Evolutionary conservation across 2,329 filamentous ascomycete species (phyloP).

Genomic region (Podosphaera fusca): DNA sequence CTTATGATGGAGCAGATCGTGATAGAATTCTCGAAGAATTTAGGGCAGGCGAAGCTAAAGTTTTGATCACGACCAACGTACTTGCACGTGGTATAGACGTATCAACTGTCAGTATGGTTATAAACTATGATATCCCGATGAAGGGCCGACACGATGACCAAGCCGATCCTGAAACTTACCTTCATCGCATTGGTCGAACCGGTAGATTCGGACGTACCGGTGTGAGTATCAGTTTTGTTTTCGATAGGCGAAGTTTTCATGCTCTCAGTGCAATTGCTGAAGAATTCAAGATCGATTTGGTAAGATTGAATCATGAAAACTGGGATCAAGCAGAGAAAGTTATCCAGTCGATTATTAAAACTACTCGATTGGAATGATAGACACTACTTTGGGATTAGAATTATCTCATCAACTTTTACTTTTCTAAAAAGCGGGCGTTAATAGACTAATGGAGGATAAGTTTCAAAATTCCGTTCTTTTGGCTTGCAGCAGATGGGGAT

Average conservation of each 20-base stretch:
- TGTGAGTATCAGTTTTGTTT: constrained; percentile 86
- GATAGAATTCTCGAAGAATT: constrained; percentile 73
- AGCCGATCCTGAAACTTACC: constrained; percentile 84
- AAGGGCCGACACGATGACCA: constrained; percentile 54
- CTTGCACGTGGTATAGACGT: constrained; percentile 91
- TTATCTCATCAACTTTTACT: background rate
- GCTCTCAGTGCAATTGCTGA: constrained; percentile 59
- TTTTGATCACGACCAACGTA: constrained; percentile 94
- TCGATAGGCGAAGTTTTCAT: constrained; percentile 59
- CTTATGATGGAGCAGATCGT: constrained; percentile 61
- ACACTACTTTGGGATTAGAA: background rate
- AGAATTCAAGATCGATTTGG: constrained; percentile 61
- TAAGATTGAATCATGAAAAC: constrained; percentile 61
- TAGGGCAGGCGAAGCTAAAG: constrained; percentile 69
- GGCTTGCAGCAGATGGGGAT: background rate
- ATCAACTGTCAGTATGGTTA: constrained; percentile 82
- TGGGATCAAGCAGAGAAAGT: constrained; percentile 76
- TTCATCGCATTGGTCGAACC: constrained; percentile 92
- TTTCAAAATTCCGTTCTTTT: background rate
- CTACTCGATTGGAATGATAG: constrained; percentile 27
- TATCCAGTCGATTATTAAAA: constrained; percentile 64
- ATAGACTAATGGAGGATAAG: background rate
- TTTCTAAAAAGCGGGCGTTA: background rate
- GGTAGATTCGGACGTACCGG: constrained; percentile 92
- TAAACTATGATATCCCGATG: constrained; percentile 83